Evolutionary conservation across 2,329 filamentous ascomycete genomes (phyloP).

Genomic region (Colletotrichum trifolii): DNA sequence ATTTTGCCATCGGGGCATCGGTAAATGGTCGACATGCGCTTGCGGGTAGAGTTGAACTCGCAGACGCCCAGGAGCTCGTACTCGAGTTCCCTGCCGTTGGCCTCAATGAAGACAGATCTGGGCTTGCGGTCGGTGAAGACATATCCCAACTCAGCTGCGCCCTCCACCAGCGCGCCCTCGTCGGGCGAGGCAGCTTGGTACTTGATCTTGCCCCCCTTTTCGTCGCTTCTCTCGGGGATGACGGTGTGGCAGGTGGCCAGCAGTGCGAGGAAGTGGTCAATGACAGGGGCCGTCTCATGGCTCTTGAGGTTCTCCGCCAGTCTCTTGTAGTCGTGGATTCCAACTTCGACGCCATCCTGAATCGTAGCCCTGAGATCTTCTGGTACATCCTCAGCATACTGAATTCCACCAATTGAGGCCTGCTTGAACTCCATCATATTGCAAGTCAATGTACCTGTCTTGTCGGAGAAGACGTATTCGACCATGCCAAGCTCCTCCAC

Average conservation of each 20-base stretch:
- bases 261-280: conserved; percentile 86
- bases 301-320: conserved; percentile 76
- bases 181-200: conserved; percentile 98
- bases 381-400: conserved; percentile 91
- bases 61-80: conserved; percentile 97
- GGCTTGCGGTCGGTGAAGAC: conserved; percentile 92
- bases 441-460: conserved; percentile 96
- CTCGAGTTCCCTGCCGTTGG: conserved; percentile 77
- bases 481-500: conserved; percentile 98
- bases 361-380: conserved; percentile 86
- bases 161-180: conserved; percentile 95
- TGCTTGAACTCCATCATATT: conserved; percentile 99
- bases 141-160: conserved; percentile 87
- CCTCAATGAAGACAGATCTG: conserved; percentile 84
- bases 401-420: conserved; percentile 90
- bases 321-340: conserved; percentile 85
- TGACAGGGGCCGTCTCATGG: conserved; percentile 62
- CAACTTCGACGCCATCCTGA: conserved; percentile 81
- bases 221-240: conserved; percentile 88
- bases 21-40: conserved; percentile 98
- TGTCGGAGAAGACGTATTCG: conserved; percentile 98
- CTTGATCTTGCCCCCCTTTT: conserved; percentile 85
- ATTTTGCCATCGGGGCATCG: conserved; percentile 96
- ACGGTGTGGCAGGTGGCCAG: conserved; percentile 95
- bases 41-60: conserved; percentile 97